phyloP scores from a whole-genome alignment of 306 rosid species.

The Cyclanthera cordifolia region DNA sequence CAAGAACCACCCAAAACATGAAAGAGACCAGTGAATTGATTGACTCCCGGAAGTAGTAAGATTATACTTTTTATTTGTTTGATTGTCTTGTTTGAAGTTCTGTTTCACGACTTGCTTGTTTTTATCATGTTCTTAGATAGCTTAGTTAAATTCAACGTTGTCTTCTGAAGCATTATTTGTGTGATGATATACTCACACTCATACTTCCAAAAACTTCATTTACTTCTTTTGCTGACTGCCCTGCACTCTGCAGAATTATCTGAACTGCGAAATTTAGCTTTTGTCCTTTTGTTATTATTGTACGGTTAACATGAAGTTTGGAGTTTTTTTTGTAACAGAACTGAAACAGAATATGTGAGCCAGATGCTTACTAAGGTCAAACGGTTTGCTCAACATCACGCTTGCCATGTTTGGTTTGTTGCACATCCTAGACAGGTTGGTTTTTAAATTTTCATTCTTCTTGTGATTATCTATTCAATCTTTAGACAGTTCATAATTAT shows the following conservation, averaged over 20 bases:
- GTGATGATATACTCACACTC: background rate
- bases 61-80: background rate
- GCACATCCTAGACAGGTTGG: constrained; percentile 94
- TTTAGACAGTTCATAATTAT: background rate
- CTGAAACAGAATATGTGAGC: constrained; percentile 92
- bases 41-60: background rate
- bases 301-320: background rate
- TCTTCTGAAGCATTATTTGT: background rate
- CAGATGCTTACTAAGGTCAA: constrained; percentile 84
- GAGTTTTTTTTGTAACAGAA: constrained; percentile 32
- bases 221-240: background rate
- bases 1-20: background rate
- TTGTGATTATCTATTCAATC: background rate
- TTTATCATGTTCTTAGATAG: background rate
- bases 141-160: background rate
- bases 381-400: constrained; percentile 87
- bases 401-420: constrained; percentile 97
- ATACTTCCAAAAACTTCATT: background rate
- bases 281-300: background rate
- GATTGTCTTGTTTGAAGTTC: background rate
- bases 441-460: constrained; percentile 2
- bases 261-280: too few relatives aligned
- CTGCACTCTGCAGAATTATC: too few relatives aligned
- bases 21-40: background rate
- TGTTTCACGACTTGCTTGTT: background rate